These are phyloP conservation scores for Trebouxia sp. DNA, from an alignment of 139 green algal genomes.

Conservation along the genomic window DNA sequence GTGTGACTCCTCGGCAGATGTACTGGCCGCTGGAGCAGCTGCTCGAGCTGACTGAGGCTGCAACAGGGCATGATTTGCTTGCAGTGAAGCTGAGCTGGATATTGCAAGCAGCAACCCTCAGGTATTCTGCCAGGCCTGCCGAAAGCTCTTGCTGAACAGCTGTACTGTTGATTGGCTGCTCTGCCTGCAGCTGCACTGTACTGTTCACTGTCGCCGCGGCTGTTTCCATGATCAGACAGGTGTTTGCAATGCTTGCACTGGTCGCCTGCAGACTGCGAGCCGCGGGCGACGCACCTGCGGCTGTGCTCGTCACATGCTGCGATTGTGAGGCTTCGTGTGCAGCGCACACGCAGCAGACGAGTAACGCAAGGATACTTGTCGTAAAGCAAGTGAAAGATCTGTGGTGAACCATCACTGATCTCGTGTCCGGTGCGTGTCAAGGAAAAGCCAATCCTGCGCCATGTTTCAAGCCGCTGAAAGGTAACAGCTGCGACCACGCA, in stretches of 20 bases:
- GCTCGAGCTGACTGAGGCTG: not conserved
- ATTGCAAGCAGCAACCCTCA: not conserved
- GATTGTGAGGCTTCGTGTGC: too few species aligned
- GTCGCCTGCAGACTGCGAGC: not conserved
- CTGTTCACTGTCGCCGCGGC: not conserved
- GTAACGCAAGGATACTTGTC: too few species aligned
- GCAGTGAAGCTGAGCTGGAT: not conserved
- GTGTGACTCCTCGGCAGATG: slow-evolving; percentile 1
- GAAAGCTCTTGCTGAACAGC: not conserved
- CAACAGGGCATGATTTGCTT: not conserved
- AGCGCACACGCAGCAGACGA: too few species aligned
- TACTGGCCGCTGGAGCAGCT: not conserved
- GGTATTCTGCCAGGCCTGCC: not conserved
- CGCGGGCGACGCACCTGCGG: too few species aligned
- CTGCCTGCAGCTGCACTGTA: not conserved
- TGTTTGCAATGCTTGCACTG: not conserved
- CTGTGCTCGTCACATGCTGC: too few species aligned
- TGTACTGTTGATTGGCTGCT: not conserved
- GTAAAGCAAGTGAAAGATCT: too few species aligned
- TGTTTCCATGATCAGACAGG: not conserved
- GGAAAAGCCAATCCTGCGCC: too few species aligned
- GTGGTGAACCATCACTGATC: too few species aligned
- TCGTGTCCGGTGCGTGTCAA: too few species aligned
- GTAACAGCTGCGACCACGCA: too few species aligned
- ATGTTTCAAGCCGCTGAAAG: too few species aligned